Evolutionary conservation across 2,329 filamentous ascomycete genomes (phyloP), one percentile per base, ranked within the genome.

Genomic region (Xylariaceae sp.): DNA sequence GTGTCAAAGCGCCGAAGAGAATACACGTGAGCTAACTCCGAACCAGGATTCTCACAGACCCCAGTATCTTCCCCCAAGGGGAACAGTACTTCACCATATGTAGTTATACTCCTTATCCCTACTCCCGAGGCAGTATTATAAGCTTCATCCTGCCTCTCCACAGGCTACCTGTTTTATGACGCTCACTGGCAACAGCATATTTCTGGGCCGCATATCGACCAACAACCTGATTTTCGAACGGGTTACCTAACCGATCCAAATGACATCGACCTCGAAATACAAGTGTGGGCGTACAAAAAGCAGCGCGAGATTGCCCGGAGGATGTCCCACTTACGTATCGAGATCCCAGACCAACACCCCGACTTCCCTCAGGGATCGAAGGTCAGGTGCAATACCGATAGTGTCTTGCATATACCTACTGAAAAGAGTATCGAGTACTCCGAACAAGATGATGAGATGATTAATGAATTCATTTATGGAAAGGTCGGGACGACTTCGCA

Each of bases 251-350:
- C 61, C 4, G 74, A 82, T 45, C 55, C 64, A 12, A 48, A 45
- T 60, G 19, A 49, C 42, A 27, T 79, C 16, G 80, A 85, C 54
- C 25, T 82, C 16, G 74, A 74, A 55, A 76, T 72, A 53, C 73
- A 77, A 14, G 53, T 79, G 10, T 83, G 79, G 79, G 73, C 68
- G 0, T 85, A 85, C 67, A 85, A 85, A 61, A 75, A 74, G 55
- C 71, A 74, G 20, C 77, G 82, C 3, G 79, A 83, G 58, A 71
- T 82, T 37, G 66, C 70, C n/a, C 72, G 80, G 2, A 72, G 78
- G 14, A 75, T 78, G 59, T 62, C 69, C 3, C 67, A 70, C 42
- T 80, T 72, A 62, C 51, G 66, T 45, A 66, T 76, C 55, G 68
- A 75, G 52, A 35, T 75, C 2, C 59, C 64, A 1, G 52, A 61